These are phyloP conservation scores for Clohesyomyces aquaticus DNA, from an alignment of 495 filamentous ascomycete genomes.

Conservation along the genomic window DNA sequence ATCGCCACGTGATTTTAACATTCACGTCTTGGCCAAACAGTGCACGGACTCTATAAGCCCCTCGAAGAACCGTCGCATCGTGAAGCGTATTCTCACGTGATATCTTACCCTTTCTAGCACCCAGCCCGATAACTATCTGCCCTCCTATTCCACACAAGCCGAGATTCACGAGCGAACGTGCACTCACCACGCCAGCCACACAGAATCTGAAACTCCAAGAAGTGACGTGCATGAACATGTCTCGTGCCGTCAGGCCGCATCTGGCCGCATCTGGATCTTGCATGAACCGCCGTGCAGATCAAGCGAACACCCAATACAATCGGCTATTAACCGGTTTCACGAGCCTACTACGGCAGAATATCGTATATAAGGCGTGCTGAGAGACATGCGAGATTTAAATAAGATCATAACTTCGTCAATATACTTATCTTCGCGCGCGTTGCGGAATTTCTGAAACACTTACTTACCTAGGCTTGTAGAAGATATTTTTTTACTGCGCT, in stretches of 20 bases:
- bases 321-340: slow-evolving; percentile 4
- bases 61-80: too few species aligned
- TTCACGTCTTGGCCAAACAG: too few species aligned
- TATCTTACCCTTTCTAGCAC: too few species aligned
- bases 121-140: too few species aligned
- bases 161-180: background rate
- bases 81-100: too few species aligned
- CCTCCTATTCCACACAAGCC: too few species aligned
- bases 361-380: background rate
- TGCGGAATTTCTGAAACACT: background rate
- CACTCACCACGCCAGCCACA: background rate
- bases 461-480: too few species aligned
- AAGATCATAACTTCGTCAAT: background rate
- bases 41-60: too few species aligned
- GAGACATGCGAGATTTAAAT: background rate
- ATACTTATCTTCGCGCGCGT: background rate
- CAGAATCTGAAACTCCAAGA: background rate
- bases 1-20: too few species aligned
- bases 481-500: too few species aligned
- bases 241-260: background rate
- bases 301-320: slow-evolving; percentile 3
- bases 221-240: background rate
- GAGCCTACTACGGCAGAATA: background rate
- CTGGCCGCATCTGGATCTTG: background rate
- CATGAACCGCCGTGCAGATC: slow-evolving; percentile 4